A percentile compares a stretch with the other conserved stretches of the same genome.
Conservation (phyloP, 495 filamentous ascomycete genomes). For the Trichocladium antarcticum region DNA sequence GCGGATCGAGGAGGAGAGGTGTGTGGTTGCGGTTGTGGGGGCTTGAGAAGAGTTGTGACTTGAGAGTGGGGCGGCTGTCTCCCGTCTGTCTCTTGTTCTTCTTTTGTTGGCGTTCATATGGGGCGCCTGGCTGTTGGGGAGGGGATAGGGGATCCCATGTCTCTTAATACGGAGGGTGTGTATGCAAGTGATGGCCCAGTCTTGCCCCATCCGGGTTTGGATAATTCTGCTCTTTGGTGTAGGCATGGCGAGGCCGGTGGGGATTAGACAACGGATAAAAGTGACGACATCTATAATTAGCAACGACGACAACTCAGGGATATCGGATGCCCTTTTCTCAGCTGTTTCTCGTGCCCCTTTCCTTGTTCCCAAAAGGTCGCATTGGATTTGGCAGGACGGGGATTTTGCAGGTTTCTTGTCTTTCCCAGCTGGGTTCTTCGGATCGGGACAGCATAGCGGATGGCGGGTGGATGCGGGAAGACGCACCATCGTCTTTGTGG, state of each 20-base stretch:
- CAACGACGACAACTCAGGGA: background rate
- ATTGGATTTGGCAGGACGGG: background rate
- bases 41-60: constrained; percentile 15
- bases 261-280: constrained; percentile 8
- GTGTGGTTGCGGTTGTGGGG: constrained; percentile 16
- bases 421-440: too few species aligned
- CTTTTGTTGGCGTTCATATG: constrained; percentile 3
- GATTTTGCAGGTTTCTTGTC: too few species aligned
- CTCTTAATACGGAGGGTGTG: too few species aligned
- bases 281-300: constrained; percentile 9
- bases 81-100: background rate
- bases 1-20: constrained; percentile 37
- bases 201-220: too few species aligned
- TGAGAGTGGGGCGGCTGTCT: too few species aligned
- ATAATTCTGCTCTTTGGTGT: too few species aligned
- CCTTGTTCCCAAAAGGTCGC: background rate
- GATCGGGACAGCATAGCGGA: too few species aligned
- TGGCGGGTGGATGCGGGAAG: too few species aligned
- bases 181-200: too few species aligned
- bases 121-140: constrained; percentile 1
- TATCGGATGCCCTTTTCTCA: background rate
- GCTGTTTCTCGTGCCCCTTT: background rate
- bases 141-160: too few species aligned
- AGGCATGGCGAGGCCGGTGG: too few species aligned
- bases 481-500: too few species aligned